phyloP scores from a whole-genome alignment of 177 flowering plant species.

The Vitis hybrid region DNA sequence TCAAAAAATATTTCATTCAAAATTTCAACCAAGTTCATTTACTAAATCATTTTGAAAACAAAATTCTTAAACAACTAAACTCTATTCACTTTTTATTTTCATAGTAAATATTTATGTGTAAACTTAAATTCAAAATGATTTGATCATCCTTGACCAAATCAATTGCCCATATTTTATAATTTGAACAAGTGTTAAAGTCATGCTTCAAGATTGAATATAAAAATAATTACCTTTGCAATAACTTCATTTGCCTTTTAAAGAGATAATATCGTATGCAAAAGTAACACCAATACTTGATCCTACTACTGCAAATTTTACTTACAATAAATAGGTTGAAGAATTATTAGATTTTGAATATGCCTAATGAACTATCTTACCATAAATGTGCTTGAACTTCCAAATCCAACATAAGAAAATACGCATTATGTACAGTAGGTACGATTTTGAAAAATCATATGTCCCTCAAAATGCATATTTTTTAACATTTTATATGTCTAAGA shows the following conservation, averaged over 20 bases:
- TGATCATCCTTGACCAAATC: not conserved
- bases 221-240: slow-evolving; percentile 53
- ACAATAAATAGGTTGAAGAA: slow-evolving; percentile 8
- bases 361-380: not conserved
- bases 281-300: slow-evolving; percentile 93
- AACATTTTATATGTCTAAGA: too few relatives aligned
- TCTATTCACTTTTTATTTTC: too few relatives aligned
- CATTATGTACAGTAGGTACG: slow-evolving; percentile 1
- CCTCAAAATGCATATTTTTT: too few relatives aligned
- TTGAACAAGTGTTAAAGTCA: not conserved
- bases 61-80: too few relatives aligned
- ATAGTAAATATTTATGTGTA: not conserved
- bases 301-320: slow-evolving; percentile 88
- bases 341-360: not conserved
- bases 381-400: not conserved
- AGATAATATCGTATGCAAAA: slow-evolving; percentile 83
- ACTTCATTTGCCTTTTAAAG: slow-evolving; percentile 59
- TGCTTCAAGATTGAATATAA: not conserved
- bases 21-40: not conserved
- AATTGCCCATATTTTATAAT: not conserved
- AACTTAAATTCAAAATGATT: not conserved
- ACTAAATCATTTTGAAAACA: too few relatives aligned
- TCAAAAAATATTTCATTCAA: not conserved
- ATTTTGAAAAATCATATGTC: too few relatives aligned
- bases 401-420: not conserved